Percentiles rank a stretch among this genome's conserved stretches.
Evolutionary conservation across 257 asterid genomes (phyloP).

Genomic region (Solanum pinnatisectum): DNA sequence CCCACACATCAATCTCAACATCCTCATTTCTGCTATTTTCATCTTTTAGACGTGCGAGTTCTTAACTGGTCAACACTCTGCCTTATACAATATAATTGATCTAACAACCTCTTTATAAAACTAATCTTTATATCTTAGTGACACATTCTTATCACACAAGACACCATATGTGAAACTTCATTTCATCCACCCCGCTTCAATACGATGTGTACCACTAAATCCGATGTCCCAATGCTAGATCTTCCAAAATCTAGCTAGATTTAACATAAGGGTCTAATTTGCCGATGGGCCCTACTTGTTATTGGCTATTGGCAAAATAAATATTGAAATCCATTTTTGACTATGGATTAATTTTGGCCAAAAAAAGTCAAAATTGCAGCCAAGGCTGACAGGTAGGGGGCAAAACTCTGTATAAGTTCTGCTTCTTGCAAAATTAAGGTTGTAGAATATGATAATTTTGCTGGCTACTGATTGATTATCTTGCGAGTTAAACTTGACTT

Average conservation of each 20-base stretch:
- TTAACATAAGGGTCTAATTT: not conserved
- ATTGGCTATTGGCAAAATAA: not conserved
- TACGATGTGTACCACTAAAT: not conserved
- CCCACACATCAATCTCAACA: not conserved
- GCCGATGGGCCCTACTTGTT: not conserved
- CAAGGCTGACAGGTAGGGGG: not conserved
- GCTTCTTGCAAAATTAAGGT: not conserved
- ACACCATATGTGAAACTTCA: not conserved
- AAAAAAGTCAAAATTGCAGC: not conserved
- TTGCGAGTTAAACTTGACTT: not conserved
- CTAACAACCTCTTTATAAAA: not conserved
- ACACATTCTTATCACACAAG: not conserved
- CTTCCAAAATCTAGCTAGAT: not conserved
- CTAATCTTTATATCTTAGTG: not conserved
- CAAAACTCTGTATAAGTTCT: not conserved
- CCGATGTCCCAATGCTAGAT: not conserved
- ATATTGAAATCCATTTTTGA: not conserved
- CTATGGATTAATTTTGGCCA: not conserved
- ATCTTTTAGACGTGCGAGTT: not conserved
- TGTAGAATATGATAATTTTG: not conserved
- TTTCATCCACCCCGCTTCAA: not conserved
- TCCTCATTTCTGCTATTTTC: not conserved
- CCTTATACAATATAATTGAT: not conserved
- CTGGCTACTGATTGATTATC: not conserved
- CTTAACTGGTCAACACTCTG: not conserved